Base-by-base conservation (phyloP, 1,284 basidiomycete species). In the Tilletiaria anomala region DNA sequence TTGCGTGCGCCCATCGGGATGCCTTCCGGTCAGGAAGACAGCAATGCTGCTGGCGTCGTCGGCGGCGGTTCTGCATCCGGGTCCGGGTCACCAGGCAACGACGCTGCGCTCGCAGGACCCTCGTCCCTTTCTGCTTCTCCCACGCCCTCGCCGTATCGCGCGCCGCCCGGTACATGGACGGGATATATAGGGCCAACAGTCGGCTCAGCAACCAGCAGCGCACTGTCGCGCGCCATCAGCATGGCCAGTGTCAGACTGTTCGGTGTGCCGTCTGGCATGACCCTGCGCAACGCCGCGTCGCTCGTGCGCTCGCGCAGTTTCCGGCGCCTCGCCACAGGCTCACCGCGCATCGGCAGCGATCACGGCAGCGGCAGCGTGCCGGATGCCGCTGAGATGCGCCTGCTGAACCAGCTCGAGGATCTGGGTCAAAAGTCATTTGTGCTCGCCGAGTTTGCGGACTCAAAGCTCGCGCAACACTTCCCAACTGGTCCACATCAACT, bases 341-440 rank as follows among this genome's bases (percentile, higher is more conserved):
- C 44, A 20, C 38, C 52, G 6, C n/a, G n/a, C n/a, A n/a, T n/a
- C n/a, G n/a, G n/a, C n/a, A n/a, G n/a, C n/a, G n/a, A n/a, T n/a
- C n/a, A n/a, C n/a, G n/a, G n/a, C n/a, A n/a, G n/a, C n/a, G 48
- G 47, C 34, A 56, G 53, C 29, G 45, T 26, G 35, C 33, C 32
- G 31, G 49, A 53, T 29, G 47, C 45, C 21, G 47, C 45, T 20
- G 33, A 12, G 5, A 36, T 17, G 19, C 18, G 77, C 44, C 69
- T 96, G 6, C 70, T 94, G 8, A 76, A 72, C 2, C 68, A 70
- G 16, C 71, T 96, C 31, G 88, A 94, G 63, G 83, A 91, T 50
- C 69, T 88, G 0, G 89, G 87, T 8, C 86, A 93, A 72, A 96
- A 96, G 74, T 88, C 89, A 18, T 82, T 84, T 50, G 86, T 91